These are phyloP conservation scores for Pythium brachiatum DNA, from an alignment of 352 stramenopile genomes.

Conservation along the genomic window DNA sequence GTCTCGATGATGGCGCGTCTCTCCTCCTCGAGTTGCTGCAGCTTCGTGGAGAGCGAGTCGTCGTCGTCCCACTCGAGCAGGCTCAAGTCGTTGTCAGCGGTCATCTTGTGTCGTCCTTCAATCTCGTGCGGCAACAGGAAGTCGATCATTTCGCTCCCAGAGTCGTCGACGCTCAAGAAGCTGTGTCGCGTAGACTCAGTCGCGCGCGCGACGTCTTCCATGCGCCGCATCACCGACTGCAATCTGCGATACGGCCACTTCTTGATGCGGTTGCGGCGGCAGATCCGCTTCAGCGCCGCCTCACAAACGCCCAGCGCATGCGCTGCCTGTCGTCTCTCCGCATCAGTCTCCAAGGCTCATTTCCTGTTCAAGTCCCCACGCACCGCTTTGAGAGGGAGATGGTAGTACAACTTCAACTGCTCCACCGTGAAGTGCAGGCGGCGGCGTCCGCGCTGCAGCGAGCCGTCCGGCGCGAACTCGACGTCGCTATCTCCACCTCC, in stretches of 20 bases:
- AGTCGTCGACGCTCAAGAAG: background rate
- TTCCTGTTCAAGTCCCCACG: constrained; percentile 10
- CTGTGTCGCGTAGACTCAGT: background rate
- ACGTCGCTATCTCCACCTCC: background rate
- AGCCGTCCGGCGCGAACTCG: background rate
- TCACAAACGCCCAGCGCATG: constrained; percentile 61
- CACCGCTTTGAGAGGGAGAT: constrained; percentile 71
- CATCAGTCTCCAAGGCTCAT: background rate
- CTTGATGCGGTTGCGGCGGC: constrained; percentile 60
- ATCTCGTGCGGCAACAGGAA: constrained; percentile 28
- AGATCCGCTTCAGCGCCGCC: constrained; percentile 82
- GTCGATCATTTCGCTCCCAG: background rate
- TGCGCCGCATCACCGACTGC: constrained; percentile 53
- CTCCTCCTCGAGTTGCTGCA: background rate
- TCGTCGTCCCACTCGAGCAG: background rate
- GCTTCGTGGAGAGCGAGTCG: background rate
- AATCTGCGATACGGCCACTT: constrained; percentile 78
- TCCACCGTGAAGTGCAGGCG: constrained; percentile 57
- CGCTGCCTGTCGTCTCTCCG: constrained; percentile 45
- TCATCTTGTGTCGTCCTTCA: constrained; percentile 14
- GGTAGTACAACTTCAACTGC: constrained; percentile 61
- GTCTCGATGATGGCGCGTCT: background rate
- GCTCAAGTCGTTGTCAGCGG: background rate
- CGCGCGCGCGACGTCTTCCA: constrained; percentile 19
- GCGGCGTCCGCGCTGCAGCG: constrained; percentile 17